A percentile compares a stretch with the other conserved stretches of the same genome.
Evolutionary conservation across 2,329 filamentous ascomycete species (phyloP).

Genomic region (Bipolaris oryzae): DNA sequence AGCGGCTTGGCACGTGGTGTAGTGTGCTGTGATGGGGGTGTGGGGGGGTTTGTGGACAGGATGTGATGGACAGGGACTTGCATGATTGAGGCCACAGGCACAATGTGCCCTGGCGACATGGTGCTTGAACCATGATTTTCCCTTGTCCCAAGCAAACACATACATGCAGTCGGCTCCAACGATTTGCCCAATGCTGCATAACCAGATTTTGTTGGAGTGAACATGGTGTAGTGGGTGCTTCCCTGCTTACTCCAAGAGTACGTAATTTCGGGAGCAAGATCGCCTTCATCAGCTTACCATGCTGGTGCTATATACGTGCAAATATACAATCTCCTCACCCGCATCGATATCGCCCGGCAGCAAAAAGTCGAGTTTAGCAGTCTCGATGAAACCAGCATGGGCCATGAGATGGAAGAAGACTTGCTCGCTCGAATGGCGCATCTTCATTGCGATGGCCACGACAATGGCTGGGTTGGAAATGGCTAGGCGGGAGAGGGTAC

Average conservation of each 20-base stretch:
- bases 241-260: background rate
- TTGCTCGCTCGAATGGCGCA: constrained; percentile 68
- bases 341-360: constrained; percentile 37
- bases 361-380: constrained; percentile 15
- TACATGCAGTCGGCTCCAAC: too few relatives aligned
- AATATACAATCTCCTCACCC: constrained; percentile 35
- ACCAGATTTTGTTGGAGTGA: background rate
- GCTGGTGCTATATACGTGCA: constrained; percentile 29
- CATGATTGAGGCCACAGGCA: too few relatives aligned
- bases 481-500: constrained; percentile 59
- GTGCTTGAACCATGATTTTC: too few relatives aligned
- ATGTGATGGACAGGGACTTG: too few relatives aligned
- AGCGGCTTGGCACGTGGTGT: background rate
- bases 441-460: constrained; percentile 68
- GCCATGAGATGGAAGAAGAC: constrained; percentile 66
- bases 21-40: background rate
- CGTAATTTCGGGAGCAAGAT: background rate
- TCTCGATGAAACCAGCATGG: constrained; percentile 34
- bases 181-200: background rate
- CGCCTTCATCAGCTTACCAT: background rate
- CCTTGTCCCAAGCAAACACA: too few relatives aligned
- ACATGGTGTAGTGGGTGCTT: background rate
- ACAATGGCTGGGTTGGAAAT: constrained; percentile 56
- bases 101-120: too few relatives aligned
- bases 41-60: too few relatives aligned